phyloP scores from a whole-genome alignment of 805 yeast genomes.

The Nakazawaea molendinolei region DNA sequence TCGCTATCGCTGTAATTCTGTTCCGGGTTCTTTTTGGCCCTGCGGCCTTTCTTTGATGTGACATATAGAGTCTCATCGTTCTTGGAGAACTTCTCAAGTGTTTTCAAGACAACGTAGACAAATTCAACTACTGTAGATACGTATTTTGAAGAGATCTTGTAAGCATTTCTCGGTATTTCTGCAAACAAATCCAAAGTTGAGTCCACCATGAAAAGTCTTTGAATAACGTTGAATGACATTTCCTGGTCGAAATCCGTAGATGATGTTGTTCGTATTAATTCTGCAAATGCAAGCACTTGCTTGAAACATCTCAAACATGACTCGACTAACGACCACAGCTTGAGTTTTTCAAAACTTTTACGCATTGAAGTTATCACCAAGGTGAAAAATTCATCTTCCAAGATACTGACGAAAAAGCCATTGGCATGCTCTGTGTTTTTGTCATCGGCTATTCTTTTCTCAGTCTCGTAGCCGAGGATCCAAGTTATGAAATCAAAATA shows the following conservation, averaged over 20 bases:
- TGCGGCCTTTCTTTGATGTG: conserved; percentile 3
- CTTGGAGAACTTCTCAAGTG: conserved; percentile 59
- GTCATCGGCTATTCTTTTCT: conserved; percentile 1
- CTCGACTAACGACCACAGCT: conserved; percentile 56
- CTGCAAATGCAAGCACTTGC: conserved; percentile 45
- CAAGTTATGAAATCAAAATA: conserved; percentile 63
- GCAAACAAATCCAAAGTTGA: conserved; percentile 49
- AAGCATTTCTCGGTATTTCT: conserved; percentile 55
- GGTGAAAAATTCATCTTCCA: conserved; percentile 56
- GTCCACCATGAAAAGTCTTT: conserved; percentile 67
- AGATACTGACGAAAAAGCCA: conserved; percentile 44
- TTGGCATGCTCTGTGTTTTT: conserved; percentile 18
- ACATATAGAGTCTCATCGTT: conserved; percentile 24
- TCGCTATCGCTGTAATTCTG: conserved; percentile 21
- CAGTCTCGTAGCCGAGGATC: conserved; percentile 61
- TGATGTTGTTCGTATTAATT: conserved; percentile 26
- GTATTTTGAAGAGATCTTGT: conserved; percentile 56
- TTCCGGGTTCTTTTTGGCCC: conserved; percentile 20
- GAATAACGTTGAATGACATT: conserved; percentile 46
- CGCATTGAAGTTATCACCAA: conserved; percentile 39
- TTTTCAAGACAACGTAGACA: conserved; percentile 56
- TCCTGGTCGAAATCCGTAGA: conserved; percentile 30
- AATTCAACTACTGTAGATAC: conserved; percentile 57
- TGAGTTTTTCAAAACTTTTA: conserved; percentile 28
- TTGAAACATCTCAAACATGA: conserved; percentile 64